A percentile compares a stretch with the other conserved stretches of the same genome.
Conservation (phyloP, 1,284 basidiomycete species). For the Clitocybe nebularis region DNA sequence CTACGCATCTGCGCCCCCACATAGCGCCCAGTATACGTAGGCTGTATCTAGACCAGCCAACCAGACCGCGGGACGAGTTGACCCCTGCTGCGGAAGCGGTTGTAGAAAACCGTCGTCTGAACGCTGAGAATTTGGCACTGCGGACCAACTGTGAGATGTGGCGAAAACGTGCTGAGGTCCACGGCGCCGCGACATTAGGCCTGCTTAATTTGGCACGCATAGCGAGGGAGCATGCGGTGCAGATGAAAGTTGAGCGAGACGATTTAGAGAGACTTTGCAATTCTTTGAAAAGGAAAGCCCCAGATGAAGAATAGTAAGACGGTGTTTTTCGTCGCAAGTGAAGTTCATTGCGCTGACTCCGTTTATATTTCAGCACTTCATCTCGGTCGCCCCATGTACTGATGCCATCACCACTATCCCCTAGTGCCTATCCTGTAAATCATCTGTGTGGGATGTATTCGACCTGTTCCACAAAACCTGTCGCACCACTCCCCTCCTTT, state of each 20-base stretch:
- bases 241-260: constrained; percentile 41
- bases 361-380: too few species aligned
- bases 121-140: constrained; percentile 48
- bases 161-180: constrained; percentile 54
- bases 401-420: too few species aligned
- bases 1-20: constrained; percentile 45
- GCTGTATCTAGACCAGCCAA: constrained; percentile 38
- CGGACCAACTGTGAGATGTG: constrained; percentile 46
- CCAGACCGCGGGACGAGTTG: constrained; percentile 17
- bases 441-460: too few species aligned
- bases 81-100: constrained; percentile 21
- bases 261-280: constrained; percentile 35
- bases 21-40: constrained; percentile 48
- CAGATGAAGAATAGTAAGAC: constrained; percentile 12
- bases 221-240: constrained; percentile 44
- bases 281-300: constrained; percentile 26
- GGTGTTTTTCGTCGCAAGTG: too few species aligned
- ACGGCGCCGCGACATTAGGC: constrained; percentile 50
- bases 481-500: too few species aligned
- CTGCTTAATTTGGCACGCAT: constrained; percentile 46
- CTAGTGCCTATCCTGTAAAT: too few species aligned
- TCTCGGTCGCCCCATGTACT: too few species aligned
- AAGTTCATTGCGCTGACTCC: too few species aligned
- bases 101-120: constrained; percentile 41
- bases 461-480: too few species aligned